Evolutionary conservation across 2,329 filamentous ascomycete species (phyloP), one percentile per base, ranked within the genome.

Genomic region (Aspergillus hiratsukae): DNA sequence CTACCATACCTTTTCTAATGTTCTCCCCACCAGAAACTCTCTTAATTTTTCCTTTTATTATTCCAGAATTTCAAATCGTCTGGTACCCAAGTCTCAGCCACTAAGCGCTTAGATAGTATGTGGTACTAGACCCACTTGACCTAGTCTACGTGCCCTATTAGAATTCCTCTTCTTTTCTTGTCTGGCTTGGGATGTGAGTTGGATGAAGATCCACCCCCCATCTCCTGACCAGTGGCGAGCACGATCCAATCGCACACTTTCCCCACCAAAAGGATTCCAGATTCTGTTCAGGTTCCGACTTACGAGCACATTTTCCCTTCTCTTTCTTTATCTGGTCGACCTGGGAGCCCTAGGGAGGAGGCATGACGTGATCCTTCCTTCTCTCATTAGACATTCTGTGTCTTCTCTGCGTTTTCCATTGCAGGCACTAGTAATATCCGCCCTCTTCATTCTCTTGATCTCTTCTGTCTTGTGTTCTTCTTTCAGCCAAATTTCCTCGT

Each of bases 341-440:
- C 37, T 40, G 29, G 40, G 29, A 46, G 51, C 40, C 48, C 37
- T 21, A 52, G 52, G 6, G 31, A 37, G 55, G 43, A 25, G 43
- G 11, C 49, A 55, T 59, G 54, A 59, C 54, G 54, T 59, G 57
- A 57, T 59, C 41, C 28, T 21, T 14, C 3, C 40, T 43, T n/a
- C 14, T 37, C 31, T 37, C 17, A 17, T 37, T 9, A 21, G n/a
- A 43, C 40, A n/a, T 43, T 43, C 19, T 14, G 3, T 23, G 8
- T 14, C 14, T 23, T 45, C 40, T 43, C 41, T 45, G n/a, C 21
- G 41, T 8, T 45, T 45, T 45, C 41, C 10, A 19, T 45, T 17
- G 19, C 9, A 23, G 19, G 17, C 19, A 4, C 8, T 17, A n/a
- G n/a, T n/a, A n/a, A n/a, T n/a, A n/a, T n/a, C n/a, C n/a, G n/a